Percentiles rank a stretch among this genome's conserved stretches.
These are phyloP conservation scores for Camellia japonica DNA, from an alignment of 148 eudicot genomes.

Conservation along the genomic window DNA sequence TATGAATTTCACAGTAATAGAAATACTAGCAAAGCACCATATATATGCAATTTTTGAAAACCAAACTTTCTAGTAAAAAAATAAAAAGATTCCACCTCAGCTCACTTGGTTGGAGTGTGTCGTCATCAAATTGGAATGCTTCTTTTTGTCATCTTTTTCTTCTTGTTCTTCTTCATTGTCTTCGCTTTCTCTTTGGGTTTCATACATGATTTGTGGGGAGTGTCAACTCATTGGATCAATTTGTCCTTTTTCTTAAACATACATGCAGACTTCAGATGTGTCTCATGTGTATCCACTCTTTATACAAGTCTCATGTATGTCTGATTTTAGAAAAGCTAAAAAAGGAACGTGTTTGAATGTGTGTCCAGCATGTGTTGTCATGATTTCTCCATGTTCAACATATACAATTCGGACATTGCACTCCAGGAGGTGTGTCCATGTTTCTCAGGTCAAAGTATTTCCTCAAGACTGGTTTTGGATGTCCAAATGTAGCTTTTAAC, in stretches of 20 bases:
- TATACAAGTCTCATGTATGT: neutral
- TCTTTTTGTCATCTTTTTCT: neutral
- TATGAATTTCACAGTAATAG: too few relatives aligned
- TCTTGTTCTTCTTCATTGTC: too few relatives aligned
- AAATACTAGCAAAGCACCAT: too few relatives aligned
- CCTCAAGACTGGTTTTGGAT: neutral
- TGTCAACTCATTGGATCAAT: neutral
- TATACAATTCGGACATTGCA: neutral
- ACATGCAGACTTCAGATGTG: neutral
- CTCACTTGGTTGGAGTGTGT: neutral
- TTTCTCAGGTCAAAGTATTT: neutral
- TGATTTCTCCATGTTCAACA: neutral
- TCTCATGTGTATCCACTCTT: neutral
- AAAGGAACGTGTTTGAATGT: neutral
- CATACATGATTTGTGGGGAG: neutral
- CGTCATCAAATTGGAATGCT: neutral
- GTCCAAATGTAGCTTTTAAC: neutral
- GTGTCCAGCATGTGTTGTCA: neutral
- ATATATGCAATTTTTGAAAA: too few relatives aligned
- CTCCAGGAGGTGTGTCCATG: neutral
- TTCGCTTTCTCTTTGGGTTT: neutral
- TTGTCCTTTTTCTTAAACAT: slow-evolving; percentile 1
- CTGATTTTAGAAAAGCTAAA: neutral
- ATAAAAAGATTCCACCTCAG: too few relatives aligned
- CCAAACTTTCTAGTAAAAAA: too few relatives aligned